Base-by-base conservation (phyloP, 2,329 filamentous ascomycete genomes). In the Neonectria neomacrospora region DNA sequence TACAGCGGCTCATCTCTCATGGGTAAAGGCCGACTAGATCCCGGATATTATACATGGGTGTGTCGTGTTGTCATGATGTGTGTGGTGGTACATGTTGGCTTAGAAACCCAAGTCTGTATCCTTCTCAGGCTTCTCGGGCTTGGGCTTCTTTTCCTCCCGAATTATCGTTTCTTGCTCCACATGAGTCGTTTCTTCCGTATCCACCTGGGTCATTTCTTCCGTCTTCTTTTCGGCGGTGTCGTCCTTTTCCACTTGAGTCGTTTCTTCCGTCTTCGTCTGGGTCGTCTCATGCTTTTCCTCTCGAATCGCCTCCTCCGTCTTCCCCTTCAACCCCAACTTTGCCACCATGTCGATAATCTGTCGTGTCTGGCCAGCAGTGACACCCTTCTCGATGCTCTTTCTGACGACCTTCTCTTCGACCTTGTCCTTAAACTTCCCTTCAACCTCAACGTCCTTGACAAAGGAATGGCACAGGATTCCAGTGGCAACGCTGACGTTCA, bases 401-500 rank as follows among this genome's bases (percentile, higher is more conserved):
- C 14, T 34, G 12, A 39, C 37, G 7, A 18, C 37, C 37, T 18
- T 18, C 7, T 39, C 37, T 39, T 39, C 37, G n/a, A 10, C 7
- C 37, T 39, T 18, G 12, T 71, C 55, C 52, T 58, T 54, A 44
- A 26, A 58, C 28, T 71, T 76, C 72, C 79, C 37, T 11, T n/a
- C 47, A 18, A 47, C 34, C 34, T 59, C 56, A 4, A 63, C 58
- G 34, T 72, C 77, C 72, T 80, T 85, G 72, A 92, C 75, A 73
- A 96, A 93, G 0, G 90, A 83, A 67, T 90, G 86, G 65, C 90
- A 90, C 54, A 98, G 80, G 52, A 98, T 80, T 1, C 88, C 93
- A 7, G 92, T 88, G 1, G 96, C 95, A 20, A 97, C 94, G 74
- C 92, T 93, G 41, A 98, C 96, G 75, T 99, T 98, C 76, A 99